Percentiles rank a stretch among this genome's conserved stretches.
Evolutionary conservation across 441 rosid species (phyloP).

Genomic region (Flueggea neowawraea): DNA sequence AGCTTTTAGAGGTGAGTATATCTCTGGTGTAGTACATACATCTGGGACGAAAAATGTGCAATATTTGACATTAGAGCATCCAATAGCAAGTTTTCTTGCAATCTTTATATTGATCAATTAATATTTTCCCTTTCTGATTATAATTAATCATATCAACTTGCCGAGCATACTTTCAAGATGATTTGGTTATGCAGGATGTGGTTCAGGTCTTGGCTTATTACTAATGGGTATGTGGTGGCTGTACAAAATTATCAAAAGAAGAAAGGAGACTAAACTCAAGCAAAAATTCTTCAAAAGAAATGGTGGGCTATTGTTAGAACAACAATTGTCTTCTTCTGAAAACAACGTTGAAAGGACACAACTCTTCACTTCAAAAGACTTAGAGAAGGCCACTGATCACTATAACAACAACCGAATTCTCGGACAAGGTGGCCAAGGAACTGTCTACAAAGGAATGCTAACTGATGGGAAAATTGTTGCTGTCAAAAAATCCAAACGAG

Average conservation of each 20-base stretch:
- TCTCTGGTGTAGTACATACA: too few species aligned
- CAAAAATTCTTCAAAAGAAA: conserved; percentile 17
- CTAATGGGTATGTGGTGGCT: conserved; percentile 2
- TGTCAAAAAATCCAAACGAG: too few species aligned
- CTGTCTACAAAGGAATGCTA: too few species aligned
- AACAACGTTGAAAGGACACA: conserved; percentile 15
- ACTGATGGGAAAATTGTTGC: too few species aligned
- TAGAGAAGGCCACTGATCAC: conserved; percentile 17
- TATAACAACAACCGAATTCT: conserved; percentile 13
- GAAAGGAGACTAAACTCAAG: conserved; percentile 6
- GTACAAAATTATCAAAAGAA: conserved; percentile 10
- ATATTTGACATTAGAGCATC: too few species aligned
- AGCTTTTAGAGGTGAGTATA: too few species aligned
- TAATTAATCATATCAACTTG: too few species aligned
- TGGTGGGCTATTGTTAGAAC: conserved; percentile 16
- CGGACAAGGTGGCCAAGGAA: conserved; percentile 12
- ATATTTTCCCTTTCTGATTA: too few species aligned
- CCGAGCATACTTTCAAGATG: neutral
- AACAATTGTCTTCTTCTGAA: conserved; percentile 6
- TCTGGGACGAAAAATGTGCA: too few species aligned
- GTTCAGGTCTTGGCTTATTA: conserved; percentile 12
- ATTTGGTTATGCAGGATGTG: conserved; percentile 7
- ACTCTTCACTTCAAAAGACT: conserved; percentile 6
- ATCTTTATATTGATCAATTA: too few species aligned
- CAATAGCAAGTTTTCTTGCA: too few species aligned